A percentile compares a stretch with the other conserved stretches of the same genome.
Evolutionary conservation across 2,329 filamentous ascomycete genomes (phyloP).

Genomic region (Coniochaeta prunicola): DNA sequence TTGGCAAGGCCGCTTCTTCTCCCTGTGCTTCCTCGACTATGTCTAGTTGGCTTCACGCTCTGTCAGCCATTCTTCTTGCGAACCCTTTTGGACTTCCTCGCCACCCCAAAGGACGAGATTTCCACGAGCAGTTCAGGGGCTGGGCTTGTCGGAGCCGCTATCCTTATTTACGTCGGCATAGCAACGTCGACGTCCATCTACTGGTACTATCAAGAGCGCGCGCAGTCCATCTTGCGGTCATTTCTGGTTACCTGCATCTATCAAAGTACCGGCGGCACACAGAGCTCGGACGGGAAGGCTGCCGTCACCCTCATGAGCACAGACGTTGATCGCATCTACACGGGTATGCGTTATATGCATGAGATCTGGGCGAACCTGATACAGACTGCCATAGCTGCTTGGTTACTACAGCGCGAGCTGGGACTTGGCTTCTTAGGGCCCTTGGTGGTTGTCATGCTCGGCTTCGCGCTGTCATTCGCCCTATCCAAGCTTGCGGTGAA

Average conservation of each 20-base stretch:
- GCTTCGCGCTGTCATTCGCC: slow-evolving; percentile 13
- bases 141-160: not conserved
- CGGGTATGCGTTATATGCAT: slow-evolving; percentile 4
- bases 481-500: slow-evolving; percentile 21
- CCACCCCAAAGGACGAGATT: not conserved
- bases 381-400: slow-evolving; percentile 8
- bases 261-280: not conserved
- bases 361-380: slow-evolving; percentile 12
- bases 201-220: slow-evolving; percentile 3
- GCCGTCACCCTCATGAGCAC: slow-evolving; percentile 17
- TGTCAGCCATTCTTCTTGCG: slow-evolving; percentile 10
- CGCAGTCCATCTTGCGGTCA: not conserved
- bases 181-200: not conserved
- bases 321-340: slow-evolving; percentile 16
- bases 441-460: slow-evolving; percentile 7
- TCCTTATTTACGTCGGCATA: slow-evolving; percentile 3
- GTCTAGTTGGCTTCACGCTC: slow-evolving; percentile 10
- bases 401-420: slow-evolving; percentile 8
- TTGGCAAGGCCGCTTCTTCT: not conserved
- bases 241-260: not conserved
- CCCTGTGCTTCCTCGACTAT: slow-evolving; percentile 7
- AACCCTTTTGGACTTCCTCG: slow-evolving; percentile 7
- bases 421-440: slow-evolving; percentile 4
- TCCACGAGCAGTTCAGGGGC: not conserved
- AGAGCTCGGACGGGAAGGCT: not conserved